Percentiles rank a stretch among this genome's conserved stretches.
Evolutionary conservation across 768 basidiomycete species (phyloP).

Genomic region (Panus rudis): DNA sequence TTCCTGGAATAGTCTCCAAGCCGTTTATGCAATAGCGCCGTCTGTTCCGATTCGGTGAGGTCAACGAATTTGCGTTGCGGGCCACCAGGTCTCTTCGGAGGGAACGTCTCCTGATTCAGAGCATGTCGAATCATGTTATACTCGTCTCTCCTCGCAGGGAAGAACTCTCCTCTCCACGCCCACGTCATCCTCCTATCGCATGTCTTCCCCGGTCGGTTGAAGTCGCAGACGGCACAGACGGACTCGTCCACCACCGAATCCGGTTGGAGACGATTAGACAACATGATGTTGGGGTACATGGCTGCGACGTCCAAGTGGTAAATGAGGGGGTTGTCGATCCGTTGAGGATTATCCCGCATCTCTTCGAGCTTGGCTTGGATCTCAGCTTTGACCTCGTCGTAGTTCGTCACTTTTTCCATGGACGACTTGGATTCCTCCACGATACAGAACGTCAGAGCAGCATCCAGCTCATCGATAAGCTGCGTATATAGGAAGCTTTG

Average conservation of each 20-base stretch:
- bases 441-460: slow-evolving; percentile 85
- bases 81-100: slow-evolving; percentile 65
- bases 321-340: slow-evolving; percentile 88
- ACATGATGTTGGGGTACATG: slow-evolving; percentile 99
- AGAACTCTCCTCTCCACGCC: slow-evolving; percentile 99
- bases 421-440: slow-evolving; percentile 75
- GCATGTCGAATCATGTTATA: slow-evolving; percentile 99
- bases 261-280: slow-evolving; percentile 96
- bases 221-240: slow-evolving; percentile 96
- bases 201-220: slow-evolving; percentile 90
- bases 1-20: slow-evolving; percentile 98
- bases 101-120: slow-evolving; percentile 89
- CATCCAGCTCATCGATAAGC: slow-evolving; percentile 93
- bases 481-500: slow-evolving; percentile 31
- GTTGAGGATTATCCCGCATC: slow-evolving; percentile 87
- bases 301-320: slow-evolving; percentile 99
- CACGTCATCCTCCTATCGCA: slow-evolving; percentile 92
- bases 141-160: slow-evolving; percentile 95
- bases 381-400: slow-evolving; percentile 80
- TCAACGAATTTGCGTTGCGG: slow-evolving; percentile 80
- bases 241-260: slow-evolving; percentile 97
- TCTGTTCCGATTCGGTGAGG: slow-evolving; percentile 78
- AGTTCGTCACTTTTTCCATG: slow-evolving; percentile 85
- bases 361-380: slow-evolving; percentile 75
- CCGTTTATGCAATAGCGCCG: slow-evolving; percentile 89